These are phyloP conservation scores for Termitomyces sp. DNA, from an alignment of 768 basidiomycete genomes.

Conservation along the genomic window DNA sequence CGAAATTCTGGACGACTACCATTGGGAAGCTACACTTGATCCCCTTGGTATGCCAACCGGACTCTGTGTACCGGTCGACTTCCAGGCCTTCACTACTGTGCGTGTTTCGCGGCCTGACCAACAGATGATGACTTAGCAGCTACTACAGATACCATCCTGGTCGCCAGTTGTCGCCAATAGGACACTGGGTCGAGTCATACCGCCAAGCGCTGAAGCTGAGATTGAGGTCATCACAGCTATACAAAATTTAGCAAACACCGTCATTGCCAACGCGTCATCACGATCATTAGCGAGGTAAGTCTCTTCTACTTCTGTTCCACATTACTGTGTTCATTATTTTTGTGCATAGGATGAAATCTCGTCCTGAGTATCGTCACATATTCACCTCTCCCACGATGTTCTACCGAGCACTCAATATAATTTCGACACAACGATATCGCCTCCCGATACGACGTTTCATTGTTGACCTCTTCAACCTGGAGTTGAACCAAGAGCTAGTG, in stretches of 20 bases:
- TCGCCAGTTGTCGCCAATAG: constrained; percentile 31
- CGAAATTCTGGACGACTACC: constrained; percentile 88
- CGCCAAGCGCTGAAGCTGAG: constrained; percentile 68
- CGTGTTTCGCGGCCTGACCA: constrained; percentile 21
- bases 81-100: constrained; percentile 79
- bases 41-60: constrained; percentile 87
- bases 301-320: neutral
- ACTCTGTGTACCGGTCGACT: constrained; percentile 83
- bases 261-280: constrained; percentile 93
- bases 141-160: constrained; percentile 77
- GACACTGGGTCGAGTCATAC: constrained; percentile 49
- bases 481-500: constrained; percentile 63
- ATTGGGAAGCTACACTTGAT: constrained; percentile 89
- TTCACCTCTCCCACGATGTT: constrained; percentile 80
- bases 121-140: neutral
- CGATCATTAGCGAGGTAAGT: constrained; percentile 79
- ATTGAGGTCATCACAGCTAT: constrained; percentile 85
- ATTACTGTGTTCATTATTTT: neutral
- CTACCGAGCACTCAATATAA: constrained; percentile 81
- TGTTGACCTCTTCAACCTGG: constrained; percentile 87
- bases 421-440: constrained; percentile 88
- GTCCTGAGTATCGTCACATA: constrained; percentile 66
- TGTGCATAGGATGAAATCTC: constrained; percentile 66
- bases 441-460: constrained; percentile 91
- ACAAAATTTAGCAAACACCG: constrained; percentile 91